Evolutionary conservation across 2,329 filamentous ascomycete species (phyloP).

Genomic region (Pseudogymnoascus sp.): DNA sequence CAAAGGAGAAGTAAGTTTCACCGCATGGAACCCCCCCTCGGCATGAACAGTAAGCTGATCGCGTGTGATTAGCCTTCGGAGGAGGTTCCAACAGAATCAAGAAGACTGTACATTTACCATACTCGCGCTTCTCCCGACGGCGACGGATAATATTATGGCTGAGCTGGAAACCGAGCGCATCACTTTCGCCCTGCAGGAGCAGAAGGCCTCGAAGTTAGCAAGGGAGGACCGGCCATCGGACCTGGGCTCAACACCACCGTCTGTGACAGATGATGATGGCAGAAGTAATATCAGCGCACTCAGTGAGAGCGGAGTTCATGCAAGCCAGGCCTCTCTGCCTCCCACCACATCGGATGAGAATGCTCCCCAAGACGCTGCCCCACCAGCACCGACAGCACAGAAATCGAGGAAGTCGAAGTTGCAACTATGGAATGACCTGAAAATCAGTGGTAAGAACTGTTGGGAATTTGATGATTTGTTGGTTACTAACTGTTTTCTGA

Average conservation of each 20-base stretch:
- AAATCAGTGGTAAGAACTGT: constrained; percentile 69
- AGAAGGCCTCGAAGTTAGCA: constrained; percentile 67
- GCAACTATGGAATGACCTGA: constrained; percentile 95
- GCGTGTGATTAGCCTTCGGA: constrained; percentile 58
- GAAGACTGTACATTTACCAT: constrained; percentile 98
- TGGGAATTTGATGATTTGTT: constrained; percentile 8
- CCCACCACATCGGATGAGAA: constrained; percentile 35
- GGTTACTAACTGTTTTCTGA: constrained; percentile 12
- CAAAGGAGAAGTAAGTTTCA: constrained; percentile 78
- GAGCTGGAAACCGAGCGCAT: constrained; percentile 87
- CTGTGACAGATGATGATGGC: constrained; percentile 73
- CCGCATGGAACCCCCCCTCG: neutral
- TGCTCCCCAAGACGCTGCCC: constrained; percentile 34
- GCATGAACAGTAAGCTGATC: constrained; percentile 13
- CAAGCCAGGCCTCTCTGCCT: constrained; percentile 63
- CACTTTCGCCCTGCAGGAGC: constrained; percentile 86
- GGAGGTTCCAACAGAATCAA: constrained; percentile 97
- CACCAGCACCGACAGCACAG: constrained; percentile 13
- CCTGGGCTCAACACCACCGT: constrained; percentile 38
- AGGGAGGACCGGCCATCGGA: constrained; percentile 41
- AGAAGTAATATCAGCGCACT: constrained; percentile 67
- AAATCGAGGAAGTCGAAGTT: constrained; percentile 70
- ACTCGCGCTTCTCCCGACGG: constrained; percentile 86
- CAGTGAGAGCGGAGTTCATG: constrained; percentile 75
- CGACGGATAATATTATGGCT: constrained; percentile 79